Percentiles rank a stretch among this genome's conserved stretches.
These are phyloP conservation scores for Leccinum disarticulatum DNA, from an alignment of 768 basidiomycete genomes.

Conservation along the genomic window DNA sequence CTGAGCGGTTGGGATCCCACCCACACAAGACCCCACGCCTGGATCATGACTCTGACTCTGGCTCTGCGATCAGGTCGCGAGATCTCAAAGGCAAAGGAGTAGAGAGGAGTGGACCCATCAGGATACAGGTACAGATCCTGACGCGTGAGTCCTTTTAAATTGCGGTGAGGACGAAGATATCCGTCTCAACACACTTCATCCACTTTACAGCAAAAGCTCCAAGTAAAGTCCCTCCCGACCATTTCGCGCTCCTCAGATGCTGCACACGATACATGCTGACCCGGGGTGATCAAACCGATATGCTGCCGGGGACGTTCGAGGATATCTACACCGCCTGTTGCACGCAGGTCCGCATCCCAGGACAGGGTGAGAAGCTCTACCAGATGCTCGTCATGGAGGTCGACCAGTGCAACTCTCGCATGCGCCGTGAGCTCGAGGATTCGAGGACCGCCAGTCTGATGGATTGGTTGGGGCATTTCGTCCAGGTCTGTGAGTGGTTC, in stretches of 20 bases:
- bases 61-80: constrained; percentile 59
- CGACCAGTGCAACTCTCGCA: constrained; percentile 47
- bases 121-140: constrained; percentile 47
- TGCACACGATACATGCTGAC: constrained; percentile 45
- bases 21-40: constrained; percentile 69
- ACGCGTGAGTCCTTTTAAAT: constrained; percentile 30
- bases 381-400: constrained; percentile 57
- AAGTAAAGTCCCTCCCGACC: constrained; percentile 7
- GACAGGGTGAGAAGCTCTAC: constrained; percentile 59
- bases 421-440: constrained; percentile 41
- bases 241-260: constrained; percentile 26
- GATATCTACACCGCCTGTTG: constrained; percentile 57
- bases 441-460: constrained; percentile 29
- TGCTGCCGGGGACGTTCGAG: constrained; percentile 53
- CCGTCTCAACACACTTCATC: background rate
- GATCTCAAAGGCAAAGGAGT: constrained; percentile 26
- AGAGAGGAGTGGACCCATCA: constrained; percentile 40
- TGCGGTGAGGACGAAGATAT: background rate
- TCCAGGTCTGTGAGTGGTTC: constrained; percentile 59
- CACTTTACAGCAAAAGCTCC: constrained; percentile 13
- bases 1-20: constrained; percentile 53
- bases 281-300: constrained; percentile 29
- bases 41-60: constrained; percentile 65
- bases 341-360: constrained; percentile 49
- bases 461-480: constrained; percentile 60